phyloP scores from a whole-genome alignment of 441 rosid species.

The Euphorbia schlechtendalii region DNA sequence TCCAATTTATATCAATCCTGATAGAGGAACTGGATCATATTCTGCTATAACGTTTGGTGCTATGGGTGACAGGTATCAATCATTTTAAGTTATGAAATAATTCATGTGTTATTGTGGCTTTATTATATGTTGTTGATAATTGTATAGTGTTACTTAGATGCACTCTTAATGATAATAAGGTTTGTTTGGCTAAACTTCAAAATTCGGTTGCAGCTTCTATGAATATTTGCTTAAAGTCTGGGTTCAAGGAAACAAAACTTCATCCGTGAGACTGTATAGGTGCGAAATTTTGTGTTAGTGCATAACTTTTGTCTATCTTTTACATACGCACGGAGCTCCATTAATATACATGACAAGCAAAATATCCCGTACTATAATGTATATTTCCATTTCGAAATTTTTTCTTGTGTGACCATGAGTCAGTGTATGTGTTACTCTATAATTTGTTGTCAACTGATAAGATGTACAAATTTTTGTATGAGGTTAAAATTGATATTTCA shows the following conservation, averaged over 20 bases:
- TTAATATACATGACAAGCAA: background rate
- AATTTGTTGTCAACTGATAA: no score
- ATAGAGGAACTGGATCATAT: conserved; percentile 48
- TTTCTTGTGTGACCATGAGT: no score
- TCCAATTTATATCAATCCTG: conserved; percentile 79
- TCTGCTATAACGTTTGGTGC: conserved; percentile 93
- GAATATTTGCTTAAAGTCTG: conserved; percentile 97
- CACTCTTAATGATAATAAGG: background rate
- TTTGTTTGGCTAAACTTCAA: background rate
- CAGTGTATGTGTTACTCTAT: no score
- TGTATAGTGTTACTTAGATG: background rate
- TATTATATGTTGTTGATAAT: background rate
- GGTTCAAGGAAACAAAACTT: conserved; percentile 88
- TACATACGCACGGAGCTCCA: background rate
- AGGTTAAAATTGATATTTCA: no score
- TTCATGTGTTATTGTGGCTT: background rate
- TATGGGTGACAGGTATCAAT: conserved; percentile 85
- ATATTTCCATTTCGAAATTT: no score
- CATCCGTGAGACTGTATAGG: conserved; percentile 71
- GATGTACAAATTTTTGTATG: no score
- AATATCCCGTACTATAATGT: no score
- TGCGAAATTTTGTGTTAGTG: conserved; percentile 20
- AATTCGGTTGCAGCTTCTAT: conserved; percentile 63
- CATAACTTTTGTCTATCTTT: background rate
- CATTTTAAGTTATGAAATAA: background rate